phyloP scores from a whole-genome alignment of 257 asterid species.

The Thymus quinquecostatus region DNA sequence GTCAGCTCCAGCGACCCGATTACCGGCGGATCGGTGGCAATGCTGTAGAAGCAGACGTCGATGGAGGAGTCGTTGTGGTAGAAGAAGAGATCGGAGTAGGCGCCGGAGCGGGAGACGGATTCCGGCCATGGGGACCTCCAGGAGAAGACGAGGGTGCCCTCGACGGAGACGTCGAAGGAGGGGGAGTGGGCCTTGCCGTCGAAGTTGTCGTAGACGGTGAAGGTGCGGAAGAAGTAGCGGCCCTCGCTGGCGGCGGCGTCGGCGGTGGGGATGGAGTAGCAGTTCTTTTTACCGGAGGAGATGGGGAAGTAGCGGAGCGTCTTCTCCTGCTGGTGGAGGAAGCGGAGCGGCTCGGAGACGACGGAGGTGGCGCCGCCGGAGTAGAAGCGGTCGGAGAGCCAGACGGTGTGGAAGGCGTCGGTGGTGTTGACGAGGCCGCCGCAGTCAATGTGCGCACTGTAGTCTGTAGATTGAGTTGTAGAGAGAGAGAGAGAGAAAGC shows the following conservation, averaged over 20 bases:
- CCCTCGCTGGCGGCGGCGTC: slow-evolving; percentile 30
- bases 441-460: slow-evolving; percentile 66
- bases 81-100: slow-evolving; percentile 89
- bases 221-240: slow-evolving; percentile 74
- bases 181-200: slow-evolving; percentile 86
- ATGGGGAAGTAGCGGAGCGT: slow-evolving; percentile 85
- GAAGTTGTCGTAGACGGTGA: slow-evolving; percentile 86
- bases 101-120: slow-evolving; percentile 68
- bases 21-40: slow-evolving; percentile 93
- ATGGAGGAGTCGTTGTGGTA: slow-evolving; percentile 52
- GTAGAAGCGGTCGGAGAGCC: slow-evolving; percentile 88
- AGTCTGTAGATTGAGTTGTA: slow-evolving; percentile 27
- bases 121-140: slow-evolving; percentile 97
- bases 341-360: slow-evolving; percentile 89
- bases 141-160: slow-evolving; percentile 86
- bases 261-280: slow-evolving; percentile 66
- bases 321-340: slow-evolving; percentile 76
- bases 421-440: slow-evolving; percentile 69
- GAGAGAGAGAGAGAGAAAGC: neutral
- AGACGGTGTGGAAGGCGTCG: slow-evolving; percentile 66
- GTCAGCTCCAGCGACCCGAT: slow-evolving; percentile 71
- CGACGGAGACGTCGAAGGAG: slow-evolving; percentile 89
- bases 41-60: slow-evolving; percentile 89
- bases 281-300: slow-evolving; percentile 83
- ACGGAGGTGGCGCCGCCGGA: slow-evolving; percentile 76